Evolutionary conservation across 345 rosid species (phyloP), one percentile per base, ranked within the genome.

Genomic region (Isatis tinctoria): DNA sequence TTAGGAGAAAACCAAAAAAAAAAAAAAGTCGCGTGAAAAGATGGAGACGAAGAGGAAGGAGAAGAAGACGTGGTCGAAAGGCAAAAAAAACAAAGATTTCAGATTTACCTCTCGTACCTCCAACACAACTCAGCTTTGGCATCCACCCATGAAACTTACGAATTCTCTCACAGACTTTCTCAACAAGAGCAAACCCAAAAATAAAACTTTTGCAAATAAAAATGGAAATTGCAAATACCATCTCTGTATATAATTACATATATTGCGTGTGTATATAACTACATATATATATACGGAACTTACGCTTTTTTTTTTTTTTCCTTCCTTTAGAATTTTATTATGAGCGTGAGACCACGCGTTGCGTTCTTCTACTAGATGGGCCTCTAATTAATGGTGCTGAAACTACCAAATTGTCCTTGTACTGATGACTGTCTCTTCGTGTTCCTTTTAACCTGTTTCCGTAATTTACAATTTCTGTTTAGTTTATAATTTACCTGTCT

Each of bases 331-430:
- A 56, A 41, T 49, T 73, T 56, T 16, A 49, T 27, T 36, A 32
- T 53, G 71, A 70, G 80, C 75, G 75, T 76, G 71, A 70, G 53
- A 62, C 65, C 79, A 76, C 75, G 75, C 79, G 75, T 69, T 53
- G 75, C 79, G 71, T 64, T 53, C 41, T 68, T 67, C 65, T 67
- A 10, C 37, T 48, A 17, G 54, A 39, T 48, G 44, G 54, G 68
- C 65, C 54, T 58, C 36, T 68, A 24, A 14, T 14, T 10, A 32
- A 51, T 35, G 8, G 9, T 6, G 2, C 2, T 2, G 2, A 11
- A 39, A 28, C 3, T 52, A 9, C 67, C 0, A 0, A 9, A 44
- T 4, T 63, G 5, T 60, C 76, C 80, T 69, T 63, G 10, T 16
- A 0, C 13, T 43, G 1, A 5, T 74, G 1, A 2, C 39, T 45